Base-by-base conservation (phyloP, 108 stramenopile species). In the Pseudonitzschia multiseries region DNA sequence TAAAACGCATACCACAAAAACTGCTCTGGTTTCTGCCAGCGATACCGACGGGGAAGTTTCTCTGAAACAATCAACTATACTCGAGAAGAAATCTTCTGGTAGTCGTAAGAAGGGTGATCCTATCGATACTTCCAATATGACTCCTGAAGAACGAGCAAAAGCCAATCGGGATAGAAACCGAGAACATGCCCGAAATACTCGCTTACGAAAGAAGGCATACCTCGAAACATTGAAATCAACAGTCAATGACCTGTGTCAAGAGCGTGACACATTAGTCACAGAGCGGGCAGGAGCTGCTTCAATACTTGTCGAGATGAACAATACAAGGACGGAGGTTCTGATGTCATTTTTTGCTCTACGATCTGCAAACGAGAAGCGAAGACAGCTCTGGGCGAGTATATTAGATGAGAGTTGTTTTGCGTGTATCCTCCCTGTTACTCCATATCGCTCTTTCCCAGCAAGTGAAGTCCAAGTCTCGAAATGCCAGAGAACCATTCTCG, bases 141-240 rank as follows among this genome's bases (percentile, higher is more conserved):
- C 76, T 22, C 76, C 79, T 8, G 91, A 92, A 73, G 87, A 94
- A 66, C 81, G 81, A 46, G 77, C 85, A 60, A 72, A 76, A 52
- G 76, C 76, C 20, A 90, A 93, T 69, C 87, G 97, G n/a, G 97
- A 97, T 72, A 83, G 96, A n/a, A 97, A 97, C 71, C 77, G 94
- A 48, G 96, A 97, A 66, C 96, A 97, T 77, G 96, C 96, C 29
- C 83, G 93, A 40, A 97, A 97, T 77, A 97, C 96, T 20, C 80
- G 96, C 33, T 79, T 93, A 28, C 85, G 96, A 31, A 97, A 97
- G 78, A 97, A 97, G 79, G 96, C 96, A n/a, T 97, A 94, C 65
- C 74, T 99, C 27, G 95, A 96, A 59, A 91, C 91, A 60, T 86
- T 99, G 52, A 96, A 98, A 79, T 78, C 79, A 33, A 91, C 93